Conservation (phyloP, 441 rosid species). For the Viola pubescens region DNA sequence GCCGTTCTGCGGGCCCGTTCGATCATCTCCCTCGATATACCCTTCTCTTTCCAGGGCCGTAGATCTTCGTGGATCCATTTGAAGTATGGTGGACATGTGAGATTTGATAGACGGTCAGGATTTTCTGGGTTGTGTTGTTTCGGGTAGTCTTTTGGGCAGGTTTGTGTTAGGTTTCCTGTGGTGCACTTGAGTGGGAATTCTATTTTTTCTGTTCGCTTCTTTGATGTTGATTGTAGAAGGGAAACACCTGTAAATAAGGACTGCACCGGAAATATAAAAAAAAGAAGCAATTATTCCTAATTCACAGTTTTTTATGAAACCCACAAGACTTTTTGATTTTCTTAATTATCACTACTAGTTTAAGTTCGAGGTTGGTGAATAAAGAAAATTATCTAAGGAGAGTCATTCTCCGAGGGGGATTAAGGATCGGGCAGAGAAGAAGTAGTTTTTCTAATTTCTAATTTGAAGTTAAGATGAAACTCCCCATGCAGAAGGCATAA, state of each 20-base stretch:
- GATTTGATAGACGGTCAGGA: constrained; percentile 7
- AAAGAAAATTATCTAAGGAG: too few species aligned
- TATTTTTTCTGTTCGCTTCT: neutral
- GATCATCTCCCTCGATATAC: constrained; percentile 38
- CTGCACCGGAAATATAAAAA: constrained; percentile 5
- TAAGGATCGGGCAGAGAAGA: too few species aligned
- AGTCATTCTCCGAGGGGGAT: too few species aligned
- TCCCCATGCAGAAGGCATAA: too few species aligned
- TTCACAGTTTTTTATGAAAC: too few species aligned
- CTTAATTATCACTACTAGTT: too few species aligned
- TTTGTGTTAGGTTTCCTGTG: constrained; percentile 10
- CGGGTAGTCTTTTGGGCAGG: constrained; percentile 37
- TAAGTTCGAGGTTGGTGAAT: too few species aligned
- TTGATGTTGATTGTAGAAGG: neutral
- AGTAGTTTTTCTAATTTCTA: too few species aligned
- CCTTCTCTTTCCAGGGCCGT: constrained; percentile 43
- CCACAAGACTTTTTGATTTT: too few species aligned
- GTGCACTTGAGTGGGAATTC: constrained; percentile 39
- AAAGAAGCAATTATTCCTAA: neutral
- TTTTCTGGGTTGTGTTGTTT: constrained; percentile 1
- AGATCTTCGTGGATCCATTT: constrained; percentile 64
- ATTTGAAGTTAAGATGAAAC: too few species aligned
- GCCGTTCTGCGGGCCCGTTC: constrained; percentile 36
- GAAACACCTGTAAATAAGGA: constrained; percentile 13
- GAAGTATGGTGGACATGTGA: constrained; percentile 46